phyloP scores from a whole-genome alignment of 2,329 filamentous ascomycete genomes.

The Hymenoscyphus infarciens region DNA sequence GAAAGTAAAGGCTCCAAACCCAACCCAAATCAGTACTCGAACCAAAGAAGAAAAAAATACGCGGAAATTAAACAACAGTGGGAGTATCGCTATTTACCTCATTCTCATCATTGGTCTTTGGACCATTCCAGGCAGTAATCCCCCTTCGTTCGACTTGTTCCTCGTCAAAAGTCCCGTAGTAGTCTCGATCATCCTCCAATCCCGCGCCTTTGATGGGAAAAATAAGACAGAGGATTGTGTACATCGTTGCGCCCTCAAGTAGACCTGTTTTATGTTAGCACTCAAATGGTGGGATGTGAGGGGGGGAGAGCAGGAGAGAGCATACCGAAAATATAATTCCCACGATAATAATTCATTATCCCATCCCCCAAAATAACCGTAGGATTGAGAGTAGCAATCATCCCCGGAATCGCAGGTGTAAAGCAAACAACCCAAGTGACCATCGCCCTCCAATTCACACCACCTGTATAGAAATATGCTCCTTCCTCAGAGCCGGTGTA shows the following conservation, averaged over 20 bases:
- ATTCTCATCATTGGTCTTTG: neutral
- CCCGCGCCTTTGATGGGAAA: neutral
- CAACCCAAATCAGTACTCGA: neutral
- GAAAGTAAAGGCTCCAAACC: conserved; percentile 1
- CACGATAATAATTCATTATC: neutral
- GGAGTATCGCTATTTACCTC: neutral
- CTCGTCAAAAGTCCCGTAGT: conserved; percentile 1
- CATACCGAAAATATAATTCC: neutral
- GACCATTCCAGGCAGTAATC: neutral
- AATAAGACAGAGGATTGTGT: neutral
- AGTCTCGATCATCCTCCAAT: neutral
- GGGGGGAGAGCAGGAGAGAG: no score
- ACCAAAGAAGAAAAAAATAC: neutral
- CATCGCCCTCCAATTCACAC: conserved; percentile 35
- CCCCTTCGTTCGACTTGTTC: neutral
- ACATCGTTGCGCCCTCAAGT: conserved; percentile 14
- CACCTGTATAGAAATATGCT: conserved; percentile 33
- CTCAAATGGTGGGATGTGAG: no score
- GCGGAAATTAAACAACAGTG: neutral
- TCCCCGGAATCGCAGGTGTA: conserved; percentile 27
- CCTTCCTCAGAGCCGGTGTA: conserved; percentile 30
- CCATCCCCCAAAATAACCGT: neutral
- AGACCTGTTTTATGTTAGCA: neutral
- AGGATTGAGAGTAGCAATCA: neutral
- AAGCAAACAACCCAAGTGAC: conserved; percentile 22